Evolutionary conservation across 768 basidiomycete genomes (phyloP), one percentile per base, ranked within the genome.

Genomic region (Cyclocybe cylindracea): DNA sequence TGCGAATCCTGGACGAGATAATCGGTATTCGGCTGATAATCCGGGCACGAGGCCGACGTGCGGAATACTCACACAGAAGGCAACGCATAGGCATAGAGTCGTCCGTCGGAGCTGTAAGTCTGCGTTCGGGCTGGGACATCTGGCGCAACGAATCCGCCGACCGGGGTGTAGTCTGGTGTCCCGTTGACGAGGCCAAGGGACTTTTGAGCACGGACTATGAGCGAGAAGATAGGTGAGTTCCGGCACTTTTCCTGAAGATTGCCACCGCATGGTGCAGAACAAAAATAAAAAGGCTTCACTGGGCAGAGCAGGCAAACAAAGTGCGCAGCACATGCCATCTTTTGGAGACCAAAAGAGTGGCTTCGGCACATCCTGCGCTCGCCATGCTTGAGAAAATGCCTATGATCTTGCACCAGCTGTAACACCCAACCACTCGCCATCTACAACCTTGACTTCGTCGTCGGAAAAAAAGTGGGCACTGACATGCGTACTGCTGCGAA

Each of bases 131-230:
- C 85, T 50, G 91, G 76, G 24, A 79, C 82, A 39, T 90, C 88
- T 41, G 90, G 89, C 33, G 72, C 76, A 51, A 70, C 69, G 60
- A 89, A 91, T 39, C 80, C 82, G 55, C 83, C 71, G 18, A 91
- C 70, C 13, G 84, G 70, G 16, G 72, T 63, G 67, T 94, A 98
- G 62, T 82, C 77, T 43, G 96, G 93, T 8, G 86, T 78, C 44
- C 90, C 92, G 55, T 85, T 80, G 65, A 94, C 83, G 62, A 98
- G 83, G 59, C 91, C 92, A 48, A 96, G 76, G 54, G 83, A 79
- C 83, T 97, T 98, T 82, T 97, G 95, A 39, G 95, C 91, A 69
- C 96, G 92, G 77, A 85, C 94, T 95, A 62, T 24, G 13, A 55
- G 53, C 46, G 51, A 51, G 29, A 54, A 46, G 61, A 46, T 36